phyloP scores from a whole-genome alignment of 1,284 basidiomycete species.

The Bjerkandera adusta region DNA sequence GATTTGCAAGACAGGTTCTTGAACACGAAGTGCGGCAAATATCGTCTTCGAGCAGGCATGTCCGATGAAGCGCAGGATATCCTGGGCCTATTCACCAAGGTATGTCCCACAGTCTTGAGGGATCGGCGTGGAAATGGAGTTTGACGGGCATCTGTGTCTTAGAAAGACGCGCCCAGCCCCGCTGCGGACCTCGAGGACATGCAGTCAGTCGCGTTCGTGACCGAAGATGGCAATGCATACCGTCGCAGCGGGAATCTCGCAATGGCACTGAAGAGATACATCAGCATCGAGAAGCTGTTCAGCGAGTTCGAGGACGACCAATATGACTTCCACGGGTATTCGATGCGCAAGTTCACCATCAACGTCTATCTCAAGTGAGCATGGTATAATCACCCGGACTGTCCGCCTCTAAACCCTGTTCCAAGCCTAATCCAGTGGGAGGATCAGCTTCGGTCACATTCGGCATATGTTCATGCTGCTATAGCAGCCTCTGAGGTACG shows the following conservation, averaged over 20 bases:
- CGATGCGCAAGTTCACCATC: constrained; percentile 87
- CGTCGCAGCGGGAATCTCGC: constrained; percentile 66
- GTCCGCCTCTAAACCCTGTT: not conserved
- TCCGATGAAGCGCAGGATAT: constrained; percentile 72
- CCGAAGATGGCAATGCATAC: constrained; percentile 81
- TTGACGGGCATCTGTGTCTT: constrained; percentile 8
- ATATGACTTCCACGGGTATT: constrained; percentile 98
- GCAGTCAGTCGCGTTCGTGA: constrained; percentile 90
- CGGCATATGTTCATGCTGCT: constrained; percentile 76
- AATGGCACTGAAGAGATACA: constrained; percentile 87
- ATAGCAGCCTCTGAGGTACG: constrained; percentile 64
- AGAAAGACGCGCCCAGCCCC: constrained; percentile 84
- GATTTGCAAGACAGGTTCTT: constrained; percentile 97
- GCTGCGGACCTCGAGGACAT: constrained; percentile 90
- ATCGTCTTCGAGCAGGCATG: constrained; percentile 81
- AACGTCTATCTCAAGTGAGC: constrained; percentile 79
- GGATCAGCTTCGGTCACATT: constrained; percentile 75
- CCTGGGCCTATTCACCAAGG: constrained; percentile 88
- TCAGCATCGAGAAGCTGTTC: constrained; percentile 80
- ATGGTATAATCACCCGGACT: not conserved
- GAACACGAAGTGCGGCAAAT: constrained; percentile 94
- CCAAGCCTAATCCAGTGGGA: constrained; percentile 81
- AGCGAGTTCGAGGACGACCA: constrained; percentile 94
- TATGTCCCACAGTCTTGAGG: constrained; percentile 29
- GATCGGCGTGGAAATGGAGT: not conserved